Conservation (phyloP, 768 basidiomycete species). For the Suillus luteus region DNA sequence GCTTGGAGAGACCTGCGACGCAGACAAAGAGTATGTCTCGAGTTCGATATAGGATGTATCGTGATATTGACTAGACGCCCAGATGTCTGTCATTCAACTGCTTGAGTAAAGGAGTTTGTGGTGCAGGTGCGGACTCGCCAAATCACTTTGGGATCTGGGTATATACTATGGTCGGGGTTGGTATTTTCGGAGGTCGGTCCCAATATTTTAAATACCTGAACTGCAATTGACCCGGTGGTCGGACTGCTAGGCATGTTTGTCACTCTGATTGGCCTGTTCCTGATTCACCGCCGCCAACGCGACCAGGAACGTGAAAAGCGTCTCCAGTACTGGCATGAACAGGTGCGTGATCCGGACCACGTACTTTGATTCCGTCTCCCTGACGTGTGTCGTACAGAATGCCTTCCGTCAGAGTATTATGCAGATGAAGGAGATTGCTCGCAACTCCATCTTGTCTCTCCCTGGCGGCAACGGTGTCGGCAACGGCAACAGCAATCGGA, state of each 20-base stretch:
- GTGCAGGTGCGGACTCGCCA: slow-evolving; percentile 56
- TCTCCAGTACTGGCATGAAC: slow-evolving; percentile 88
- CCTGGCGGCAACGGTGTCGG: slow-evolving; percentile 40
- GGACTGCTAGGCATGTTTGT: slow-evolving; percentile 65
- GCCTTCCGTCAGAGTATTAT: slow-evolving; percentile 79
- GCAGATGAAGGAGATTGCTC: slow-evolving; percentile 77
- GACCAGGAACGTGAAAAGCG: slow-evolving; percentile 81
- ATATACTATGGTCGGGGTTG: slow-evolving; percentile 68
- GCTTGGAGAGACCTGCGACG: slow-evolving; percentile 59
- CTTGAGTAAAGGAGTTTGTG: slow-evolving; percentile 59
- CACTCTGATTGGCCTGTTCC: slow-evolving; percentile 67
- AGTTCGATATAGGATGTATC: slow-evolving; percentile 37
- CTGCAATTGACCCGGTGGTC: not conserved
- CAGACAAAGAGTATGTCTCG: slow-evolving; percentile 54
- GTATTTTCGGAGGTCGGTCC: slow-evolving; percentile 69
- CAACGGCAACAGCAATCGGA: slow-evolving; percentile 45
- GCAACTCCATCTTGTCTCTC: slow-evolving; percentile 62
- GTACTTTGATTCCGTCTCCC: not conserved
- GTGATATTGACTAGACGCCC: slow-evolving; percentile 6
- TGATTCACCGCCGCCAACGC: slow-evolving; percentile 71
- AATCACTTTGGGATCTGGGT: slow-evolving; percentile 67
- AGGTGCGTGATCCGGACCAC: slow-evolving; percentile 43
- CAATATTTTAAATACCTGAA: not conserved
- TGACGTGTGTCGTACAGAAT: slow-evolving; percentile 43
- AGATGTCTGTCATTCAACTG: slow-evolving; percentile 85